Conservation (phyloP, 176 grass and related monocot species). For the bread wheat (Triticum aestivum) region IWGSC_CS_RefSeq_v2.1 NC_057797.1:787079690-787080189, state of each 20-base stretch:
- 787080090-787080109: not conserved
- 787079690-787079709: not conserved
- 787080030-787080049: not conserved
- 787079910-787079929: not conserved
- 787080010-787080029: slow-evolving; percentile 30
- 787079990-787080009: no score
- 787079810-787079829: not conserved
- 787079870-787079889: not conserved
- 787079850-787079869: not conserved
- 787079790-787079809: not conserved
- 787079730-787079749: not conserved
- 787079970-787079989: not conserved
- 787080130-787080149: not conserved
- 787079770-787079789: not conserved
- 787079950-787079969: not conserved
- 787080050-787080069: not conserved
- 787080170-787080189: no score
- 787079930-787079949: not conserved
- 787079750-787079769: not conserved
- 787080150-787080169: not conserved
- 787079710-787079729: not conserved
- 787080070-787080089: not conserved
- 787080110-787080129: not conserved
- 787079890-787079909: not conserved
- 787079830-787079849: not conserved